phyloP scores from a whole-genome alignment of 2,329 filamentous ascomycete genomes.

The Berkeleyomyces rouxiae region DNA sequence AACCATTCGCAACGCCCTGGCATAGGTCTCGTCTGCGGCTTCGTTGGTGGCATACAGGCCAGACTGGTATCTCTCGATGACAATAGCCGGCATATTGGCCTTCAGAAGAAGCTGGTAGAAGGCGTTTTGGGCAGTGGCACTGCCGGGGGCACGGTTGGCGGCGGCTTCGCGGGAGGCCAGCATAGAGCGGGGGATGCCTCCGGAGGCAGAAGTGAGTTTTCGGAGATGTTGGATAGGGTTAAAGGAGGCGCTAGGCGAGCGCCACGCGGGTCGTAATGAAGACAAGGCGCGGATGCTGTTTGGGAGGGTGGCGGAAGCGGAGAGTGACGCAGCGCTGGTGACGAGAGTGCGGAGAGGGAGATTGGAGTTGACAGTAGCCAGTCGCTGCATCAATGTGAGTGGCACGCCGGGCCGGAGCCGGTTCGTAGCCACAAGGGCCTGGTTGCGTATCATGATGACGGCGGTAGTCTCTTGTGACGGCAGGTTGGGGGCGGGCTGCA shows the following conservation, averaged over 20 bases:
- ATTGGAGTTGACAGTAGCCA: conserved; percentile 6
- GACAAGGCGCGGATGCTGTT: conserved; percentile 17
- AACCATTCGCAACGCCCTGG: conserved; percentile 19
- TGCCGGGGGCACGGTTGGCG: conserved; percentile 81
- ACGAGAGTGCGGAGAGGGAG: conserved; percentile 7
- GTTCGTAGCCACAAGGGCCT: conserved; percentile 11
- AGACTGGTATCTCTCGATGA: conserved; percentile 78
- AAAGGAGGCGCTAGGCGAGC: neutral
- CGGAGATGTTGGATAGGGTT: conserved; percentile 4
- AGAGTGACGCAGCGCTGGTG: neutral
- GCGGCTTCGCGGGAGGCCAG: conserved; percentile 78
- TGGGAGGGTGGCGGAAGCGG: conserved; percentile 15
- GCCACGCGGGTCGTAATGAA: conserved; percentile 1
- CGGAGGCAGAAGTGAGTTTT: conserved; percentile 21
- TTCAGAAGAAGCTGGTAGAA: conserved; percentile 86
- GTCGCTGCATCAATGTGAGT: conserved; percentile 11
- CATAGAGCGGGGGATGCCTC: conserved; percentile 41
- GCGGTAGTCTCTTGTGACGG: neutral
- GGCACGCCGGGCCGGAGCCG: conserved; percentile 9
- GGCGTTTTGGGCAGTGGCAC: conserved; percentile 73
- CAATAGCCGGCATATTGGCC: conserved; percentile 83
- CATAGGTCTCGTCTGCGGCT: conserved; percentile 62
- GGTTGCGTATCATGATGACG: conserved; percentile 9
- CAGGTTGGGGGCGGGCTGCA: neutral
- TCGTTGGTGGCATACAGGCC: conserved; percentile 70